A percentile compares a stretch with the other conserved stretches of the same genome.
These are phyloP conservation scores for Tulasnella calospora DNA, from an alignment of 768 basidiomycete genomes.

Conservation along the genomic window DNA sequence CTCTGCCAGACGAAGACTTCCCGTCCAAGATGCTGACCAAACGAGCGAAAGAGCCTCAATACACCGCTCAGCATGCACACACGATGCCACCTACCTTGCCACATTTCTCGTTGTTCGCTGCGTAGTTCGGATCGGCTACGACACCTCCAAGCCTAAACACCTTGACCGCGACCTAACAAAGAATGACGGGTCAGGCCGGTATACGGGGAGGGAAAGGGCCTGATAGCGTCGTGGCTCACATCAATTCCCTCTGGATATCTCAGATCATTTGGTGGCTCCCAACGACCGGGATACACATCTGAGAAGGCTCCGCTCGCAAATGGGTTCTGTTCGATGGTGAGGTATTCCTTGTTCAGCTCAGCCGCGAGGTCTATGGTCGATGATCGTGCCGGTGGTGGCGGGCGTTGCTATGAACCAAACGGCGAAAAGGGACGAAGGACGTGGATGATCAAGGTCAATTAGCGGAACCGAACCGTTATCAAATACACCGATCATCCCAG, in stretches of 20 bases:
- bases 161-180: neutral
- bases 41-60: neutral
- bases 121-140: neutral
- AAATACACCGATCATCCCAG: neutral
- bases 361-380: neutral
- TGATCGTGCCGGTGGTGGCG: neutral
- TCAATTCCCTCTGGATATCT: neutral
- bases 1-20: constrained; percentile 11
- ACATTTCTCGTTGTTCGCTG: neutral
- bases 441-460: neutral
- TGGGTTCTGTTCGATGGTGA: neutral
- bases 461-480: neutral
- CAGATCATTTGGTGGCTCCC: neutral
- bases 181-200: neutral
- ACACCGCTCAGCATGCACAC: neutral
- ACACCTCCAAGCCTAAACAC: constrained; percentile 1
- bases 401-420: neutral
- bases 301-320: neutral
- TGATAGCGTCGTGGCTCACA: neutral
- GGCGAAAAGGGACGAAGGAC: neutral
- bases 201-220: neutral
- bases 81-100: neutral
- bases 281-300: neutral
- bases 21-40: constrained; percentile 1
- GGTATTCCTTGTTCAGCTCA: neutral